A percentile compares a stretch with the other conserved stretches of the same genome.
Conservation (phyloP, 2,329 filamentous ascomycete genomes). For the Paecilomyces niveus region DNA sequence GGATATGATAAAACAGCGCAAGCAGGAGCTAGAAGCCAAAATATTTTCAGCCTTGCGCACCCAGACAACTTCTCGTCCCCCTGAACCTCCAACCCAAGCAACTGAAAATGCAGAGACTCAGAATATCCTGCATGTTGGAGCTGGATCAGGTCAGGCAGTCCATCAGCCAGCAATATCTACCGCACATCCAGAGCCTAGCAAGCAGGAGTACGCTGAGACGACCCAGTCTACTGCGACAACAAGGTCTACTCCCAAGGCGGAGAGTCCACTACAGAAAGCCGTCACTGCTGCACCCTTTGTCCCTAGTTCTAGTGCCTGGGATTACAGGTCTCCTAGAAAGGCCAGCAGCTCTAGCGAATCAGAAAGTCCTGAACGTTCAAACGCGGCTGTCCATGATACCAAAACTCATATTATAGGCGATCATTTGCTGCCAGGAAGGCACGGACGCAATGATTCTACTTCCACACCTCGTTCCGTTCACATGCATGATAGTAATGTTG, state of each 20-base stretch:
- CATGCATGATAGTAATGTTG: slow-evolving; percentile 1
- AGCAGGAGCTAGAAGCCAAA: slow-evolving; percentile 9
- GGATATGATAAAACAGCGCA: slow-evolving; percentile 10
- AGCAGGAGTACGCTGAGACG: not conserved
- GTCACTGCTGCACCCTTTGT: slow-evolving; percentile 8
- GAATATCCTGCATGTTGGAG: not conserved
- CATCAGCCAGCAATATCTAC: not conserved
- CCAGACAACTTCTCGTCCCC: not conserved
- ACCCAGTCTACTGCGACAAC: not conserved
- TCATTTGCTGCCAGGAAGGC: slow-evolving; percentile 16
- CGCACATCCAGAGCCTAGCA: not conserved
- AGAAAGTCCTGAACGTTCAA: not conserved
- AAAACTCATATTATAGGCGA: slow-evolving; percentile 12
- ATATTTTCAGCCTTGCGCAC: not conserved
- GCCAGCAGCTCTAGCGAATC: slow-evolving; percentile 4
- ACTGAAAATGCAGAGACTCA: not conserved
- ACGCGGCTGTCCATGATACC: slow-evolving; percentile 6
- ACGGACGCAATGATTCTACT: not conserved
- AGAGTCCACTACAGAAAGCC: slow-evolving; percentile 4
- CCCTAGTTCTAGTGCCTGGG: slow-evolving; percentile 5
- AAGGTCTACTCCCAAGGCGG: not conserved
- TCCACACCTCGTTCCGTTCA: not conserved
- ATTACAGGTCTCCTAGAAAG: slow-evolving; percentile 4
- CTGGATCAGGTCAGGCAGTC: not conserved
- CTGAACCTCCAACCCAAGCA: not conserved